These are phyloP conservation scores for Ogataea populi-albae DNA, from an alignment of 805 yeast genomes.

Conservation along the genomic window DNA sequence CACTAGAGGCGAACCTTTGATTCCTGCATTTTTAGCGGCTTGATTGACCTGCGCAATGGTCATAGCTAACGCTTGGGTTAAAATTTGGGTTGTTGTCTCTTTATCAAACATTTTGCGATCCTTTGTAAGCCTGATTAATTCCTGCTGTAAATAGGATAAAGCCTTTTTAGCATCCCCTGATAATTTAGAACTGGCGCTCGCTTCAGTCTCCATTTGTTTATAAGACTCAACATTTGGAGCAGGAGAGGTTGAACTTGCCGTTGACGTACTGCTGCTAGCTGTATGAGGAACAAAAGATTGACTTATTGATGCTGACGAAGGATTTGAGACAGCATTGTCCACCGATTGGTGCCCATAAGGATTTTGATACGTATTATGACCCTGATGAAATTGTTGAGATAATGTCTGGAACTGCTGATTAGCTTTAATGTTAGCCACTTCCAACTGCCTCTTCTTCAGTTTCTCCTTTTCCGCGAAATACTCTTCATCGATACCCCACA, in stretches of 20 bases:
- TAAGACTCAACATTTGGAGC: slow-evolving; percentile 4
- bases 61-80: slow-evolving; percentile 89
- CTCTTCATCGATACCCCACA: slow-evolving; percentile 89
- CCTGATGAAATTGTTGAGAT: slow-evolving; percentile 26
- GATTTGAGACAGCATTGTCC: background rate
- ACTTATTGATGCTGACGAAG: too few relatives aligned
- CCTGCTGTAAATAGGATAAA: slow-evolving; percentile 80
- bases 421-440: slow-evolving; percentile 42
- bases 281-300: slow-evolving; percentile 13
- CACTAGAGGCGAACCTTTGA: slow-evolving; percentile 72
- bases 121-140: slow-evolving; percentile 74
- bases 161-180: slow-evolving; percentile 68
- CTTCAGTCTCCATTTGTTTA: background rate
- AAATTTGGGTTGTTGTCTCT: slow-evolving; percentile 75
- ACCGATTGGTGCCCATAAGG: too few relatives aligned
- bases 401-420: slow-evolving; percentile 16
- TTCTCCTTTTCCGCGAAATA: slow-evolving; percentile 80
- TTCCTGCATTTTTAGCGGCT: slow-evolving; percentile 82
- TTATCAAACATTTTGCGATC: slow-evolving; percentile 74
- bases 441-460: slow-evolving; percentile 59
- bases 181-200: slow-evolving; percentile 32
- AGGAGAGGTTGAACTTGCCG: slow-evolving; percentile 6
- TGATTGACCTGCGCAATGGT: slow-evolving; percentile 88
- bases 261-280: slow-evolving; percentile 8
- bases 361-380: slow-evolving; percentile 8